These are phyloP conservation scores for Globisporangium alternatum DNA, from an alignment of 352 stramenopile species.

Conservation along the genomic window DNA sequence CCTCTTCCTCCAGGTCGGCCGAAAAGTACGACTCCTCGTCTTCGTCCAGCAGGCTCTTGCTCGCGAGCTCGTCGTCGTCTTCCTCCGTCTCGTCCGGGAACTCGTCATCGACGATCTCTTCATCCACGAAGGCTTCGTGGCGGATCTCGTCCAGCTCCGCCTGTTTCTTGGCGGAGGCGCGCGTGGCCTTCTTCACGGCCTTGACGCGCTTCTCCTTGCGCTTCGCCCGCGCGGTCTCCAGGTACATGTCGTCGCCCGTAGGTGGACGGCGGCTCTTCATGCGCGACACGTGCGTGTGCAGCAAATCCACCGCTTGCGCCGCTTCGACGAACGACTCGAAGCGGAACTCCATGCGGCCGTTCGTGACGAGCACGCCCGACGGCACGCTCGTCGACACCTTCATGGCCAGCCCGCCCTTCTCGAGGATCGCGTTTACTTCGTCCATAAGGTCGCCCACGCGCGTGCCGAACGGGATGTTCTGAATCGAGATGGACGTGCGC, in stretches of 20 bases:
- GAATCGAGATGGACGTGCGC: slow-evolving; percentile 59
- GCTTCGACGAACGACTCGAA: slow-evolving; percentile 74
- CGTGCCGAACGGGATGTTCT: slow-evolving; percentile 78
- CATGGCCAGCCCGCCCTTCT: slow-evolving; percentile 38
- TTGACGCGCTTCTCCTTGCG: slow-evolving; percentile 36
- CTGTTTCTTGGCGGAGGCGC: slow-evolving; percentile 22
- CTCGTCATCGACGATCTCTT: slow-evolving; percentile 29
- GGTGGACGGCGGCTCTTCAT: slow-evolving; percentile 56
- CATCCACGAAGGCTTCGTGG: slow-evolving; percentile 27
- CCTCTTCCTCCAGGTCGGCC: slow-evolving; percentile 33
- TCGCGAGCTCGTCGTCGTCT: slow-evolving; percentile 18
- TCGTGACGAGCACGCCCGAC: slow-evolving; percentile 44
- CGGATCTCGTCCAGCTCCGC: slow-evolving; percentile 11
- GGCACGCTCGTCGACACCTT: slow-evolving; percentile 55
- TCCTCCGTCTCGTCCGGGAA: slow-evolving; percentile 21
- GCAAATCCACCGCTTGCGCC: slow-evolving; percentile 65
- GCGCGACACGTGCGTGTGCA: slow-evolving; percentile 44
- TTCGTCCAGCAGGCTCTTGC: slow-evolving; percentile 22
- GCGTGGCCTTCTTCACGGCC: slow-evolving; percentile 20
- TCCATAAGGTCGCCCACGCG: slow-evolving; percentile 52
- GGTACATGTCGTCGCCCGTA: slow-evolving; percentile 38
- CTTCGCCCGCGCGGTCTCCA: slow-evolving; percentile 37
- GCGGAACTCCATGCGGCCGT: slow-evolving; percentile 68
- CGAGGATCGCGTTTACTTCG: slow-evolving; percentile 57
- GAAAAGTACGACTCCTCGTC: slow-evolving; percentile 55